phyloP scores from a whole-genome alignment of 148 eudicot genomes.

The Nepenthes gracilis region DNA sequence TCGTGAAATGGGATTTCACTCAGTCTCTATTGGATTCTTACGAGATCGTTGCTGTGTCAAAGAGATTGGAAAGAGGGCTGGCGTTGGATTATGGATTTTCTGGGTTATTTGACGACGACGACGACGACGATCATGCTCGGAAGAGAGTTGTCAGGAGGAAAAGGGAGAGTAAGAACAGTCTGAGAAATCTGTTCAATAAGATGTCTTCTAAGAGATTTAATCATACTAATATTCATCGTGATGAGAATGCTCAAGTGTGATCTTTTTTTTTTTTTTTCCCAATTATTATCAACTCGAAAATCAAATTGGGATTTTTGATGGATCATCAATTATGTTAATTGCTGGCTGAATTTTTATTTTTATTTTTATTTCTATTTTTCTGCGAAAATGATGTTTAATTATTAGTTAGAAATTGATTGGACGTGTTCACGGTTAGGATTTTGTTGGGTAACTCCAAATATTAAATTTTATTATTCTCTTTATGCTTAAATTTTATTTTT shows the following conservation, averaged over 20 bases:
- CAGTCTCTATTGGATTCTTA: slow-evolving; percentile 78
- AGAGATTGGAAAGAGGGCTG: slow-evolving; percentile 47
- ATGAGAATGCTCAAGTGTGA: neutral
- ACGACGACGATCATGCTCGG: slow-evolving; percentile 12
- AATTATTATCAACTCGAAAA: no score
- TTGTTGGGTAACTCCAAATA: no score
- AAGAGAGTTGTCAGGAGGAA: slow-evolving; percentile 15
- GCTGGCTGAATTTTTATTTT: no score
- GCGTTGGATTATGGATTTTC: slow-evolving; percentile 24
- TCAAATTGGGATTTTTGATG: no score
- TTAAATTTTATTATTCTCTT: no score
- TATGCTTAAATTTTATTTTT: no score
- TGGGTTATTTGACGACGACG: neutral
- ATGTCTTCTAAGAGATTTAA: slow-evolving; percentile 53
- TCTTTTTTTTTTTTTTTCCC: neutral
- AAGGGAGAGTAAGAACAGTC: slow-evolving; percentile 60
- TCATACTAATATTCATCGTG: slow-evolving; percentile 17
- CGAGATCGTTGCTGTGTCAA: slow-evolving; percentile 66
- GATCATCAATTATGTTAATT: no score
- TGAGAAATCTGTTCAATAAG: slow-evolving; percentile 47
- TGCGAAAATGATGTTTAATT: no score
- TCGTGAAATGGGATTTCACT: slow-evolving; percentile 42
- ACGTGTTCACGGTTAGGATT: no score
- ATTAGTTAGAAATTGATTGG: no score
- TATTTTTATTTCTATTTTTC: no score